Base-by-base conservation (phyloP, 2,329 filamentous ascomycete species). In the Zymoseptoria crescenta region DNA sequence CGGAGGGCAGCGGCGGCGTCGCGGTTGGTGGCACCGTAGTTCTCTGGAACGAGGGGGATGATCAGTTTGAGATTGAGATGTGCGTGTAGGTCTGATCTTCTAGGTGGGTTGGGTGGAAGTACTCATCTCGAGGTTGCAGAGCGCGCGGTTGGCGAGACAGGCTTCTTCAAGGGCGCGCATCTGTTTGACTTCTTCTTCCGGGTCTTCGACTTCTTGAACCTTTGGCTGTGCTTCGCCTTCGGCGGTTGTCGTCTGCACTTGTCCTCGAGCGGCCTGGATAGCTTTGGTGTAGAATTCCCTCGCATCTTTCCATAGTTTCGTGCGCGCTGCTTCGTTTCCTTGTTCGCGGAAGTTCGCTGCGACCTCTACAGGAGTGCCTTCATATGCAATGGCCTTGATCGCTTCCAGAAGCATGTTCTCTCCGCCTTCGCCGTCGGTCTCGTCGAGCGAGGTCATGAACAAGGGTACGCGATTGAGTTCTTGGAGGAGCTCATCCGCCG, bases 251-350 rank as follows among this genome's bases (percentile, higher is more conserved):
- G 63, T 63, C 48, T 64, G 61, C 21, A 63, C 51, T 19, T 58
- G 56, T 9, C 64, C 63, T 30, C 58, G 63, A 24, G 96, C 75
- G 6, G 95, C 83, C 9, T 83, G 78, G 56, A 96, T 80, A n/a
- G 87, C 92, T 76, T 96, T 94, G 29, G 82, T 84, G 73, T 99
- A 99, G 73, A 92, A 96, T 73, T 96, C 91, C 71, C 88, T 87
- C 3, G 92, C 94, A 73, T 97, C 91, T 27, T 75, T 79, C 85
- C 88, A 96, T 53, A 84, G 80, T 73, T 85, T 86, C 57, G 80
- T 80, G 67, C 82, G 81, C 71, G 95, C 96, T 69, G 84, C 86
- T 68, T 97, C 93, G 73, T 99, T 99, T 35, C 94, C 94, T 66
- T 91, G 89, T 72, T 93, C 87, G 69, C 94, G 91, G 78, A 96